Evolutionary conservation across 2,329 filamentous ascomycete genomes (phyloP), one percentile per base, ranked within the genome.

Genomic region (Aspergillus chevalieri): DNA sequence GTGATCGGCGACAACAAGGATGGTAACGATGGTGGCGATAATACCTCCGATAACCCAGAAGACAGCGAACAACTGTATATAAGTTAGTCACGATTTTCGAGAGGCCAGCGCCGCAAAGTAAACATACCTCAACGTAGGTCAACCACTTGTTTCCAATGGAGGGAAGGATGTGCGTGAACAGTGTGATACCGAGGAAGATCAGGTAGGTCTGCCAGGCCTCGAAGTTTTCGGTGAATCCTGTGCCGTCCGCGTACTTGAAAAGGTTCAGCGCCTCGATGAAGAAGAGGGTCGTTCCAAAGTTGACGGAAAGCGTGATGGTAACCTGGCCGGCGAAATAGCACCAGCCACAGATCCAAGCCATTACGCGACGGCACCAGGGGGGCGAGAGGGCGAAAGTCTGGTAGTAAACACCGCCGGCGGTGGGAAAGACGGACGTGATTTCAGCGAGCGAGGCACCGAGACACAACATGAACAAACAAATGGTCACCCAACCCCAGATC

Each of bases 281-380:
- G 65, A 81, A 80, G 14, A 77, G 66, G 3, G 77, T 70, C n/a
- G 77, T 78, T 62, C 85, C 87, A 58, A 91, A 87, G 62, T 87
- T 87, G 1, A 86, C 85, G 5, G 87, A 83, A 0, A 87, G 72
- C 0, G 83, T 86, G 43, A 86, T 91, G 57, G 85, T 89, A 66
- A 89, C 85, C 70, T 90, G 90, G 51, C 87, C 87, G 46, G 89
- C 82, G 15, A 88, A 79, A 64, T 87, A 90, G 19, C 85, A 65
- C 84, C 85, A 87, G 4, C 84, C 84, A 4, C 83, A 84, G 19
- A 85, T 79, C 78, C 82, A 87, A 6, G 77, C 81, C 6, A 83
- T 78, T 21, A 86, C 75, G 2, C 82, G 82, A 6, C 83, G 81
- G 68, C 79, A 87, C 61, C 81, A 72, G 33, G 74, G 74, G 0